phyloP scores from a whole-genome alignment of 345 rosid species.

The Clarkia xantiana region DNA sequence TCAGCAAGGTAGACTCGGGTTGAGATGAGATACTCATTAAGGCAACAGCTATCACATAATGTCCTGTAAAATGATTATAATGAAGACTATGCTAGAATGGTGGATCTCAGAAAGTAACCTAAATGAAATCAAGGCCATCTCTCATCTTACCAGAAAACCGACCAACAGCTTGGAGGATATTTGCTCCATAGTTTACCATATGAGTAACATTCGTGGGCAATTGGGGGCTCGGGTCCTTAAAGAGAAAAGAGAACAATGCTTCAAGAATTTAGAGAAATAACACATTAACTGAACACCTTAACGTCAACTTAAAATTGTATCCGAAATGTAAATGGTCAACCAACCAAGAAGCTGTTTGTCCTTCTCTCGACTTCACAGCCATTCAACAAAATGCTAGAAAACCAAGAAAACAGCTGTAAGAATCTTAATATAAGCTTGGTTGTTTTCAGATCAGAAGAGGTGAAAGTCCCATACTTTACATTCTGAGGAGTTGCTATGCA shows the following conservation, averaged over 20 bases:
- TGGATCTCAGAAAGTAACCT: too few relatives aligned
- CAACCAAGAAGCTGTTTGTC: too few relatives aligned
- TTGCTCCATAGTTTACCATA: slow-evolving; percentile 80
- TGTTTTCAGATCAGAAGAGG: too few relatives aligned
- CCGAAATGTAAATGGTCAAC: too few relatives aligned
- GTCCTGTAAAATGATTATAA: slow-evolving; percentile 25
- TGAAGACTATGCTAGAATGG: too few relatives aligned
- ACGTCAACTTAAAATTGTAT: neutral
- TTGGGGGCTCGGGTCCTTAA: slow-evolving; percentile 73
- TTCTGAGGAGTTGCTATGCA: slow-evolving; percentile 66
- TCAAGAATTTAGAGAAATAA: neutral
- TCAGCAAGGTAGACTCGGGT: slow-evolving; percentile 28
- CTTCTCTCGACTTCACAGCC: too few relatives aligned
- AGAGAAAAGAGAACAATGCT: neutral
- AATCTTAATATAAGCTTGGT: too few relatives aligned
- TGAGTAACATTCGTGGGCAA: slow-evolving; percentile 59
- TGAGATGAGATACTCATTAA: slow-evolving; percentile 33
- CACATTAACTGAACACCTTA: too few relatives aligned
- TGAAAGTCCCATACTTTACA: slow-evolving; percentile 40
- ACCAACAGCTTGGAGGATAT: slow-evolving; percentile 90
- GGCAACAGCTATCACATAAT: slow-evolving; percentile 48
- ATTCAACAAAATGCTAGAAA: too few relatives aligned
- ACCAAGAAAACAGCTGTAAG: too few relatives aligned
- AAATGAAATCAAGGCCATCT: too few relatives aligned
- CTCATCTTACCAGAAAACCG: slow-evolving; percentile 44